Conservation (phyloP, 1,284 basidiomycete species). For the Pseudozyma tsukubaensis region DNA sequence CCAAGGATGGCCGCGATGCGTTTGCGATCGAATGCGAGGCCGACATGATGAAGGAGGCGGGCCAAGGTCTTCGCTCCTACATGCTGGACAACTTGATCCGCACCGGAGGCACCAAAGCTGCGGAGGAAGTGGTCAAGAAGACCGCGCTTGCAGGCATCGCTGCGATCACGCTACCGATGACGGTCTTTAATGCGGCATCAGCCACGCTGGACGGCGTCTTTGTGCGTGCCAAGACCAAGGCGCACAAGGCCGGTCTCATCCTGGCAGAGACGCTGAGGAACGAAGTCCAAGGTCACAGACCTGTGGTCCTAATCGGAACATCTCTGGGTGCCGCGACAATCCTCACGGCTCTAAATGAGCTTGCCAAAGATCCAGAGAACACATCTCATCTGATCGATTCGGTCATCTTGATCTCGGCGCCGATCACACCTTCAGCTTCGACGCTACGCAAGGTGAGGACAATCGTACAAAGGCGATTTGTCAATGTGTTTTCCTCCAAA, state of each 20-base stretch:
- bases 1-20: constrained; percentile 55
- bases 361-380: constrained; percentile 63
- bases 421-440: constrained; percentile 70
- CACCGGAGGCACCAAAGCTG: constrained; percentile 53
- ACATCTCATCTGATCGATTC: constrained; percentile 71
- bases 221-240: constrained; percentile 66
- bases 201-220: constrained; percentile 69
- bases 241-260: constrained; percentile 70
- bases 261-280: constrained; percentile 73
- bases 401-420: constrained; percentile 70
- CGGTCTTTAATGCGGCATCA: constrained; percentile 67
- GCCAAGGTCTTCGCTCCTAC: constrained; percentile 51
- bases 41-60: constrained; percentile 55
- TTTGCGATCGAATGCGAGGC: constrained; percentile 58
- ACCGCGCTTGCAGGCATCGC: constrained; percentile 73
- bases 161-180: constrained; percentile 72
- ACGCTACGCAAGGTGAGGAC: constrained; percentile 71
- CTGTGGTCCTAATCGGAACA: constrained; percentile 72
- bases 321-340: constrained; percentile 73
- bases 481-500: constrained; percentile 71
- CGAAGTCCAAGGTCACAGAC: constrained; percentile 73
- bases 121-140: constrained; percentile 72
- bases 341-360: constrained; percentile 72
- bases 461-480: constrained; percentile 71
- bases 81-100: constrained; percentile 51